Evolutionary conservation across 192 early-diverging fungal genomes (phyloP).

Genomic region (Rhizophagus prolifer): DNA sequence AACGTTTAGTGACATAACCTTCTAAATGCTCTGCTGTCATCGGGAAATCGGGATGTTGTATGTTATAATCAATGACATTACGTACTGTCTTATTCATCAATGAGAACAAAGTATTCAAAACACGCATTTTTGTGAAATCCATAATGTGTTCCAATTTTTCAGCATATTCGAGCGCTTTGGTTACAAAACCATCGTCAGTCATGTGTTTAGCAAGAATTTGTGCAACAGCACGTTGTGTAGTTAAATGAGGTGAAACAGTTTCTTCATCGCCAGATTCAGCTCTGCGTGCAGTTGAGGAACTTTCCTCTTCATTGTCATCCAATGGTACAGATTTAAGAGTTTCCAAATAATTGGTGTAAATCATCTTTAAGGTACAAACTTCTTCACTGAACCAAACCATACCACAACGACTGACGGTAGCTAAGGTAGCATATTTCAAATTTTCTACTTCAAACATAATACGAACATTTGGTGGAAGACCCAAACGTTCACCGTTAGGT

Average conservation of each 20-base stretch:
- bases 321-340: conserved; percentile 70
- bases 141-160: conserved; percentile 89
- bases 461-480: conserved; percentile 91
- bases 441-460: conserved; percentile 99
- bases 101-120: conserved; percentile 83
- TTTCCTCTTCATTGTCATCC: conserved; percentile 80
- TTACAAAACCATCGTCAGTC: conserved; percentile 72
- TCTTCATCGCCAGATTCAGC: conserved; percentile 46
- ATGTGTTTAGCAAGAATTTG: conserved; percentile 71
- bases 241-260: conserved; percentile 57
- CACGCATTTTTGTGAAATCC: conserved; percentile 92
- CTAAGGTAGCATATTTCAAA: conserved; percentile 95
- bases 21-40: conserved; percentile 77
- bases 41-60: conserved; percentile 93
- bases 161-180: conserved; percentile 67
- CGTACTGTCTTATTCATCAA: conserved; percentile 86
- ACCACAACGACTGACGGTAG: conserved; percentile 98
- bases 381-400: conserved; percentile 99
- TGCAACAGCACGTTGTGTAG: conserved; percentile 76
- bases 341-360: conserved; percentile 80
- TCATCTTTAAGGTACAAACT: conserved; percentile 78
- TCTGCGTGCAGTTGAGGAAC: conserved; percentile 39
- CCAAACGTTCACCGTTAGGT: conserved; percentile 97
- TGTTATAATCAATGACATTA: conserved; percentile 86
- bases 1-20: conserved; percentile 77